These are phyloP conservation scores for Fusarium duplospermum DNA, from an alignment of 2,329 filamentous ascomycete genomes.

Conservation along the genomic window DNA sequence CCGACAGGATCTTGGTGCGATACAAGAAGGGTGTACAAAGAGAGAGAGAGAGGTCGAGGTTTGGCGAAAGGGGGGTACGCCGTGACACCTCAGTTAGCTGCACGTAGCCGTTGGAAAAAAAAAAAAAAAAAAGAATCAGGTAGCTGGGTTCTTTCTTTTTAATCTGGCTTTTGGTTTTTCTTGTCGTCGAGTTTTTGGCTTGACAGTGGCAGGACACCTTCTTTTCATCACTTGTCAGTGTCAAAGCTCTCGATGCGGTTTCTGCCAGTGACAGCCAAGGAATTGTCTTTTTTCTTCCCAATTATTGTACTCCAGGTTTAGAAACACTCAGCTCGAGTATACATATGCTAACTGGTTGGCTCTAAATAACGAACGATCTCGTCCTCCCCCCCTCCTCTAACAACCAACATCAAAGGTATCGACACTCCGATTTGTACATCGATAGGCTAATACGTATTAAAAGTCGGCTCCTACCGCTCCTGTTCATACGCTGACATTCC, in stretches of 20 bases:
- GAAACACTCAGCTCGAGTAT: neutral
- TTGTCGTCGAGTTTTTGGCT: neutral
- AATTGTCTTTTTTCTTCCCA: neutral
- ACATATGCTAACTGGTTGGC: neutral
- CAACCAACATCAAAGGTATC: neutral
- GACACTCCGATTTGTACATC: neutral
- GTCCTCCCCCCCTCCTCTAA: neutral
- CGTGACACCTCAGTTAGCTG: slow-evolving; percentile 27
- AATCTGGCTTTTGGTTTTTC: neutral
- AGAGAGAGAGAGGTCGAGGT: slow-evolving; percentile 20
- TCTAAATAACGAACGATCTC: neutral
- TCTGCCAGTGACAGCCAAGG: neutral
- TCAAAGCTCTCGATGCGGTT: neutral
- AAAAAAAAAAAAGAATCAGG: slow-evolving; percentile 1
- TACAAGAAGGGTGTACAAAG: neutral
- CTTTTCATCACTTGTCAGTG: neutral
- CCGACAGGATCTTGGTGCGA: slow-evolving; percentile 7
- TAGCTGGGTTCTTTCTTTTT: neutral
- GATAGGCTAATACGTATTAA: slow-evolving; percentile 8
- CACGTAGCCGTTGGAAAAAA: slow-evolving; percentile 24
- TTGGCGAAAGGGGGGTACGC: slow-evolving; percentile 20
- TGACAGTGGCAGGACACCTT: neutral
- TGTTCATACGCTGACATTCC: neutral
- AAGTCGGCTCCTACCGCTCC: neutral
- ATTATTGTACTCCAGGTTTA: neutral